Evolutionary conservation across 2,329 filamentous ascomycete genomes (phyloP).

Genomic region (Arachnopeziza araneosa): DNA sequence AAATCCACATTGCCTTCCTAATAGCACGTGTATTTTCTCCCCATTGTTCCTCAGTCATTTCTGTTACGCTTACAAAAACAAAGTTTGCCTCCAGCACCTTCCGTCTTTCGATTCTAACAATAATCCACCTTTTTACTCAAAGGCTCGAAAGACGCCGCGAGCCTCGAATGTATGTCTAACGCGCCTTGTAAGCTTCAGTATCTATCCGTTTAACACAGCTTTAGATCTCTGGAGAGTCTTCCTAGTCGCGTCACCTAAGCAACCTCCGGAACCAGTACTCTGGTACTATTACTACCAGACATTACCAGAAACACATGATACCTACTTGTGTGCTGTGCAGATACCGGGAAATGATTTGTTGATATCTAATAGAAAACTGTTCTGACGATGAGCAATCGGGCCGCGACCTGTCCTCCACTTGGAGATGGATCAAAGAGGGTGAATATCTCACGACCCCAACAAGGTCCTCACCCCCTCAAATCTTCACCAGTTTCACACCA

Average conservation of each 20-base stretch:
- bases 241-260: not conserved
- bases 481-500: slow-evolving; percentile 15
- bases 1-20: not conserved
- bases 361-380: not conserved
- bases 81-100: not conserved
- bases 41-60: not conserved
- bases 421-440: slow-evolving; percentile 29
- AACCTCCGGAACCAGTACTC: not conserved
- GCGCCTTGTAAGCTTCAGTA: not conserved
- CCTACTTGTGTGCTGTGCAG: not conserved
- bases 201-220: not conserved
- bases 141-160: not conserved
- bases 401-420: slow-evolving; percentile 27
- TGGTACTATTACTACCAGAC: not conserved
- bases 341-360: not conserved
- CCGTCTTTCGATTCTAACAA: not conserved
- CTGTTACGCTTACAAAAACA: not conserved
- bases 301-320: not conserved
- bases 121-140: not conserved
- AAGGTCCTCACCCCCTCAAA: not conserved
- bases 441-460: slow-evolving; percentile 24
- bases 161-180: not conserved
- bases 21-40: not conserved
- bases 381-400: slow-evolving; percentile 22
- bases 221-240: not conserved